These are phyloP conservation scores for Lodderomyces elongisporus DNA, from an alignment of 1,139 yeast genomes.

Conservation along the genomic window DNA sequence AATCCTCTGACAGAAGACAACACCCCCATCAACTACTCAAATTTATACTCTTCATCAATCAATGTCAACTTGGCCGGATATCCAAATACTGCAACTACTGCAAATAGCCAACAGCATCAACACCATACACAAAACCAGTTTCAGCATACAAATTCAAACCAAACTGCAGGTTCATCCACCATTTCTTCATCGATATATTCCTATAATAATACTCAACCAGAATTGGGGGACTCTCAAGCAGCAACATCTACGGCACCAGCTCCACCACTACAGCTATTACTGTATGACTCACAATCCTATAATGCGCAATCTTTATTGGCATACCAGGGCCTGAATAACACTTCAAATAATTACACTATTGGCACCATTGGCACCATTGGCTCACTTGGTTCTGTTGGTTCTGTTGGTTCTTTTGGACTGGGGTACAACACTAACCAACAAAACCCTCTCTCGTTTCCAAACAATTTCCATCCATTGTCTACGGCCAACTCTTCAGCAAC, in stretches of 20 bases:
- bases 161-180: background rate
- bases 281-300: background rate
- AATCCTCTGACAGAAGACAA: too few relatives aligned
- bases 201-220: background rate
- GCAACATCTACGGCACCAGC: background rate
- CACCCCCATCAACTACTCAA: too few relatives aligned
- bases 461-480: background rate
- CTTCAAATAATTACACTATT: background rate
- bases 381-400: too few relatives aligned
- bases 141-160: background rate
- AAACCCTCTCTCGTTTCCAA: background rate
- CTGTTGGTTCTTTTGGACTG: background rate
- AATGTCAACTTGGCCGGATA: conserved; percentile 9
- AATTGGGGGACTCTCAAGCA: too few relatives aligned
- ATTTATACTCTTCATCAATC: conserved; percentile 5
- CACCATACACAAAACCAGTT: background rate
- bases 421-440: background rate
- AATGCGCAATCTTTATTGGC: background rate
- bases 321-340: background rate
- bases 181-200: background rate
- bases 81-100: background rate
- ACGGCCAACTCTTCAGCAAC: background rate
- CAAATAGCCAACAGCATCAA: background rate
- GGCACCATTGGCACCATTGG: background rate
- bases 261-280: background rate